phyloP scores from a whole-genome alignment of 495 filamentous ascomycete genomes.

The Annulohypoxylon maeteangense region DNA sequence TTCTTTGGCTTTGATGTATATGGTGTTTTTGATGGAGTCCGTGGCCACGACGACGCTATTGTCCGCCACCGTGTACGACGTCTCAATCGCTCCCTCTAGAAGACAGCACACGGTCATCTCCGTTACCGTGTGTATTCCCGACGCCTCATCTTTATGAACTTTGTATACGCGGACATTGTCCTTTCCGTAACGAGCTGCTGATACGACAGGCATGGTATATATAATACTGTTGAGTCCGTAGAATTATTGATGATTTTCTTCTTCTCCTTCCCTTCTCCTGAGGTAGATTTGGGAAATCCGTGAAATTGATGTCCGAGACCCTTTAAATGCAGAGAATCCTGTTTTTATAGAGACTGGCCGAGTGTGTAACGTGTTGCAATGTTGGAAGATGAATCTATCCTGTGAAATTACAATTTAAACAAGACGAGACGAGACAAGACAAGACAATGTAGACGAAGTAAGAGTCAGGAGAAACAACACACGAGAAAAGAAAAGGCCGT shows the following conservation, averaged over 20 bases:
- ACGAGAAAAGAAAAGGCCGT: constrained; percentile 9
- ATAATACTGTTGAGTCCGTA: neutral
- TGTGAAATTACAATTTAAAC: constrained; percentile 32
- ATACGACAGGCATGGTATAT: constrained; percentile 66
- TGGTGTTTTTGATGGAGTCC: constrained; percentile 97
- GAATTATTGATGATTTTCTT: neutral
- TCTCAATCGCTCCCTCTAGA: constrained; percentile 89
- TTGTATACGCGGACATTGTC: constrained; percentile 99
- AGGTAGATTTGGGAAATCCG: constrained; percentile 10
- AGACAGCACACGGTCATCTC: constrained; percentile 95
- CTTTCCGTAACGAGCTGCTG: constrained; percentile 88
- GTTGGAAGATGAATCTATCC: constrained; percentile 30
- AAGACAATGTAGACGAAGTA: constrained; percentile 11
- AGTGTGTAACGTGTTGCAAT: constrained; percentile 37
- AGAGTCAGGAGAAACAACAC: constrained; percentile 6
- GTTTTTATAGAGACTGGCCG: constrained; percentile 23
- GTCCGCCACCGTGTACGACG: constrained; percentile 93
- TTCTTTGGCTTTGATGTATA: constrained; percentile 93
- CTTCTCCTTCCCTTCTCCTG: constrained; percentile 6
- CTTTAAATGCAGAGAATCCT: constrained; percentile 17
- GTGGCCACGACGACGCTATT: constrained; percentile 96
- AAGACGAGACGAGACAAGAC: constrained; percentile 3
- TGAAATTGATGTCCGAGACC: constrained; percentile 10
- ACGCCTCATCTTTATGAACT: constrained; percentile 80
- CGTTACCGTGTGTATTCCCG: constrained; percentile 81